Evolutionary conservation across 2,329 filamentous ascomycete species (phyloP), one percentile per base, ranked within the genome.

Genomic region (Penicillium olsonii): DNA sequence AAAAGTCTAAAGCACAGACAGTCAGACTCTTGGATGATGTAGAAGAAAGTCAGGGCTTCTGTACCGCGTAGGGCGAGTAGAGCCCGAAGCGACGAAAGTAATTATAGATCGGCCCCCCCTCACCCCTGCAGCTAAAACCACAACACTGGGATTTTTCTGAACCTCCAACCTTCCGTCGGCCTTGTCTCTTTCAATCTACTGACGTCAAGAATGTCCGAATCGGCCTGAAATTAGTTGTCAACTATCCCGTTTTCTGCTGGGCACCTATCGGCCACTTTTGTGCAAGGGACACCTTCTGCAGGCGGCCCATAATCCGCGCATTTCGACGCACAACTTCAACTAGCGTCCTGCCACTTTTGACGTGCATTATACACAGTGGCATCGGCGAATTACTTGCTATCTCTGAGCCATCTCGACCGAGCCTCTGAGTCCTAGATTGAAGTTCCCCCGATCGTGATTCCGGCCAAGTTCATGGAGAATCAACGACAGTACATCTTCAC

Each of bases 51-150:
- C 29, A n/a, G 12, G 29, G 29, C 29, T n/a, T 47, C n/a, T n/a
- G n/a, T n/a, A n/a, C n/a, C n/a, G n/a, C n/a, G 22, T 4, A 24
- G 22, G 22, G 22, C 8, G 22, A 45, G 50, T 37, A 27, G 43
- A 45, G 35, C 42, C 51, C 44, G 45, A 43, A 45, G 47, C 42
- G 56, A 55, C 42, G 33, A 18, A 17, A 17, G 59, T 65, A 65
- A 65, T 65, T 65, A 65, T 65, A 64, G 62, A 62, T 62, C 54
- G 43, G 37, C 42, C 42, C 48, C 51, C 50, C 48, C 41, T 50
- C 58, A 54, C 53, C 59, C 59, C 63, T 67, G 62, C 59, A 66
- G 60, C 58, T 60, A 65, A 64, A 66, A 64, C 66, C 64, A 66
- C 58, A 60, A 45, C 56, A 56, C 59, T 56, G 64, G 64, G 55